Conservation (phyloP, 306 rosid genomes). For the Prunus salicina region DNA sequence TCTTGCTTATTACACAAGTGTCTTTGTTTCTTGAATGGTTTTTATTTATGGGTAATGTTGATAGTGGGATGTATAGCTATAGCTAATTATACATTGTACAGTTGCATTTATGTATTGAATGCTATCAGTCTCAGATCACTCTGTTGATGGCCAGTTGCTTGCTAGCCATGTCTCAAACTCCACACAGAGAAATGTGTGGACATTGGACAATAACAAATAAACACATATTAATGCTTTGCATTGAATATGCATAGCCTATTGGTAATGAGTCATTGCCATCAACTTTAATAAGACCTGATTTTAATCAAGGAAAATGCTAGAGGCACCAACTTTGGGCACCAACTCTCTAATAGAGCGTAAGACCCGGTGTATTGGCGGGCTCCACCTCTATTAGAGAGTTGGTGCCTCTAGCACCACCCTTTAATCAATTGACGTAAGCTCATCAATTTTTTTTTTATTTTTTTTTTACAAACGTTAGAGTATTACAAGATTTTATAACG, state of each 20-base stretch:
- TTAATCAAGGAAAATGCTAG: no score
- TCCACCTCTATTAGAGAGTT: no score
- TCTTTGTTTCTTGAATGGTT: conserved; percentile 14
- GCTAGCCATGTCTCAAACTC: conserved; percentile 20
- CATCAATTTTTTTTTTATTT: background rate
- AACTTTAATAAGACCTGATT: background rate
- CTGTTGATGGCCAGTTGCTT: background rate
- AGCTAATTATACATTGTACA: background rate
- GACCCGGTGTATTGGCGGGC: no score
- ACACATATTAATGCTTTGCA: conserved; percentile 12
- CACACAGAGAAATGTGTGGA: conserved; percentile 21
- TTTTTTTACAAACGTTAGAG: no score
- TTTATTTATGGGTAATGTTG: background rate
- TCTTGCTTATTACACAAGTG: conserved; percentile 18
- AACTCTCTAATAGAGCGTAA: no score
- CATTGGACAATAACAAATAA: conserved; percentile 7
- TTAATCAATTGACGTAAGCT: conserved; percentile 8
- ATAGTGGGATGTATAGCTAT: background rate
- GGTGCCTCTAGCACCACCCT: no score
- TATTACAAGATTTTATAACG: no score
- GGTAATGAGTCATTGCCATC: conserved; percentile 13
- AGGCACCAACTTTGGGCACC: no score
- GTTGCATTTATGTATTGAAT: background rate
- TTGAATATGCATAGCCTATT: conserved; percentile 24
- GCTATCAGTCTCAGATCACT: background rate